Base-by-base conservation (phyloP, 208 protist genomes). In the Tritrichomonas foetus region DNA sequence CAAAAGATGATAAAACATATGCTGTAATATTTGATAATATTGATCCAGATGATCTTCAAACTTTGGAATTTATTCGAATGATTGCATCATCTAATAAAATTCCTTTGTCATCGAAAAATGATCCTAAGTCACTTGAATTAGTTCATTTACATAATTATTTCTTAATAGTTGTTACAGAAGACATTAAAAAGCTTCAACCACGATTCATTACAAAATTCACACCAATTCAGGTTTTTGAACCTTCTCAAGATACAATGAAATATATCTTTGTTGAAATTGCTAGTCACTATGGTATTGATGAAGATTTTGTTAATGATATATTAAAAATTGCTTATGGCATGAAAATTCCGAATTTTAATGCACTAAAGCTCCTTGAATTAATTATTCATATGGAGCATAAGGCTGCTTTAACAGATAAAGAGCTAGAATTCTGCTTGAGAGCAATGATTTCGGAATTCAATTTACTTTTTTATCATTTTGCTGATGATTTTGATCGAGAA, bases 11-110 rank as follows among this genome's bases (percentile, higher is more conserved):
- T 5, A 27, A 25, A 16, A 89, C 44, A 22, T 57, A 89, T n/a
- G 47, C 47, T 61, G n/a, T 89, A 39, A 89, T 89, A 30, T 89
- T 89, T n/a, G 78, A 89, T n/a, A 47, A 89, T 16, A 47, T 89
- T 57, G 16, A 25, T 39, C 39, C 25, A 20, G 20, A 53, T 44
- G 57, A 89, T 36, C 20, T n/a, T n/a, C 14, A 44, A 61, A 47
- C 78, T 57, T 8, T 49, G 11, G 78, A 89, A 57, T 89, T 89
- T 47, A 89, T 89, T 27, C 33, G 78, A 39, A 44, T 53, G 47
- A 61, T 89, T 27, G 41, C 47, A 44, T 41, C 78, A 53, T 39
- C 41, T 8, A 61, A 53, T n/a, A 53, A 13, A 61, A n/a, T 89
- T 39, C 41, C 47, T 33, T 57, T 57, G 9, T 33, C 2, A 2